Percentiles rank a stretch among this genome's conserved stretches.
Conservation (phyloP, 1,284 basidiomycete genomes). For the Anthracocystis walkeri region DNA sequence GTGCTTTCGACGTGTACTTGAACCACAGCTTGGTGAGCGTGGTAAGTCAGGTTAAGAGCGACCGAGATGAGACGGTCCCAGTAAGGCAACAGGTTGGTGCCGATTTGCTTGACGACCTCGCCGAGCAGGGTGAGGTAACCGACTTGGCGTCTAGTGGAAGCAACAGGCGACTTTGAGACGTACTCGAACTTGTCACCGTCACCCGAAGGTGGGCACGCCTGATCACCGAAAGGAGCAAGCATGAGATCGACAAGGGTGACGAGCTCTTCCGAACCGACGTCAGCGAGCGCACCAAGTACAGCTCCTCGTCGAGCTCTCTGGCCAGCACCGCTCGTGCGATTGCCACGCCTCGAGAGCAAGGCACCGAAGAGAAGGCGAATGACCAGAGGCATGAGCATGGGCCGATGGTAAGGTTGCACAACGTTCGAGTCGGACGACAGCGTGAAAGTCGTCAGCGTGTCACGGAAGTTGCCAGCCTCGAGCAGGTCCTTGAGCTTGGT, state of each 20-base stretch:
- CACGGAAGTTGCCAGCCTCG: constrained; percentile 88
- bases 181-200: constrained; percentile 42
- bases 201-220: constrained; percentile 33
- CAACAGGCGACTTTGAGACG: constrained; percentile 33
- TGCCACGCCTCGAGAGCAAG: constrained; percentile 85
- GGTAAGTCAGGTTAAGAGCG: constrained; percentile 58
- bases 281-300: constrained; percentile 79
- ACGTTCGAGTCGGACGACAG: constrained; percentile 69
- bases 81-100: constrained; percentile 42
- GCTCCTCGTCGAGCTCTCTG: constrained; percentile 75
- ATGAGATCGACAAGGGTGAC: constrained; percentile 86
- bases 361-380: constrained; percentile 87
- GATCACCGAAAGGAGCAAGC: constrained; percentile 79
- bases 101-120: constrained; percentile 66
- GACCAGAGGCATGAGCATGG: constrained; percentile 79
- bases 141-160: constrained; percentile 55
- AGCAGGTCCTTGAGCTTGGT: constrained; percentile 80
- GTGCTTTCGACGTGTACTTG: constrained; percentile 29
- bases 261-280: constrained; percentile 81
- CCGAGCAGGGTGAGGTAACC: constrained; percentile 70
- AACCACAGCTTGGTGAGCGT: constrained; percentile 44
- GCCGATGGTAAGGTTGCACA: constrained; percentile 77
- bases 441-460: constrained; percentile 80
- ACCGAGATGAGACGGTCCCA: constrained; percentile 59
- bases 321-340: constrained; percentile 76